A percentile compares a stretch with the other conserved stretches of the same genome.
These are phyloP conservation scores for Coemansia sp. DNA, from an alignment of 192 early-diverging fungal species.

Conservation along the genomic window DNA sequence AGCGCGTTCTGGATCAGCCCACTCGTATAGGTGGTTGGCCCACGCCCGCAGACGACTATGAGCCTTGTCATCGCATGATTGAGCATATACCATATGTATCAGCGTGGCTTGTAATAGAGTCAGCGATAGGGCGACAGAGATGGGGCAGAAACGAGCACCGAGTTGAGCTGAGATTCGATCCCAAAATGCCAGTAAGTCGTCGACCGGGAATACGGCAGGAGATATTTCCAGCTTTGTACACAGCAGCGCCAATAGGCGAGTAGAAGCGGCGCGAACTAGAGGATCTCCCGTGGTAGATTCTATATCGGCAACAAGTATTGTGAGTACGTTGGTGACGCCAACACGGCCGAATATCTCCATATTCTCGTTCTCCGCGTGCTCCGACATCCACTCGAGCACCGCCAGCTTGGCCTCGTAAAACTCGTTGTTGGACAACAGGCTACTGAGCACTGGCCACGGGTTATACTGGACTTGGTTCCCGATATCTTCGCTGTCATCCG, in stretches of 20 bases:
- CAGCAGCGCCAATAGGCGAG: constrained; percentile 35
- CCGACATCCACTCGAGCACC: constrained; percentile 44
- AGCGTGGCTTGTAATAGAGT: constrained; percentile 41
- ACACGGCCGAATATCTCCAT: constrained; percentile 37
- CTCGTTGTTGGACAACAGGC: constrained; percentile 13
- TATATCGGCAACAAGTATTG: constrained; percentile 15
- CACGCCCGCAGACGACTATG: constrained; percentile 27
- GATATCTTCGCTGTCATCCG: background rate
- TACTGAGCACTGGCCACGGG: constrained; percentile 28
- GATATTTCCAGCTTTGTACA: constrained; percentile 39
- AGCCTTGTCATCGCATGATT: background rate
- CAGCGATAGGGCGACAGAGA: constrained; percentile 39
- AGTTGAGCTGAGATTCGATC: constrained; percentile 28
- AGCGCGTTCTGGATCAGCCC: constrained; percentile 46
- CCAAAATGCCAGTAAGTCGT: constrained; percentile 32
- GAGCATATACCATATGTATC: constrained; percentile 27
- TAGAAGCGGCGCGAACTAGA: constrained; percentile 24
- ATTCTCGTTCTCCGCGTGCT: constrained; percentile 22
- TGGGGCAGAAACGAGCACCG: constrained; percentile 17
- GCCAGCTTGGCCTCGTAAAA: constrained; percentile 48
- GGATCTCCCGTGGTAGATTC: constrained; percentile 17
- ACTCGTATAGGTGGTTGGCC: constrained; percentile 47
- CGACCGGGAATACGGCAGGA: constrained; percentile 20
- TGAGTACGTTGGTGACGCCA: constrained; percentile 23
- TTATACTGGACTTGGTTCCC: constrained; percentile 29